Evolutionary conservation across 2,329 filamentous ascomycete genomes (phyloP).

Genomic region (Orbilia oligospora): DNA sequence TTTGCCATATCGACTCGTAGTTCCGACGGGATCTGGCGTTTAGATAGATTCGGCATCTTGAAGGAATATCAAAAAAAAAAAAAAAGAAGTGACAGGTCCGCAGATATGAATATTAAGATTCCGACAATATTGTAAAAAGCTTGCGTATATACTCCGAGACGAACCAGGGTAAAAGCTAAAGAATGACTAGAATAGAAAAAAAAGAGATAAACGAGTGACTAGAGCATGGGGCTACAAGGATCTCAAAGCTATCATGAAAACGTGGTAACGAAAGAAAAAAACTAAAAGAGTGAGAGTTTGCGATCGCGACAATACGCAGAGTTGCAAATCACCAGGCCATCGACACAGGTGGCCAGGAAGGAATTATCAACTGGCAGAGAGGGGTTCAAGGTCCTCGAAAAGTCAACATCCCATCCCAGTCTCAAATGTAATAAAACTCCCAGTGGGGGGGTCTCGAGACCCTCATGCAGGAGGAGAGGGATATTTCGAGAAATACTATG

Average conservation of each 20-base stretch:
- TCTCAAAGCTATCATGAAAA: neutral
- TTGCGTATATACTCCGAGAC: neutral
- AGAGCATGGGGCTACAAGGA: slow-evolving; percentile 7
- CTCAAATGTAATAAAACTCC: too few relatives aligned
- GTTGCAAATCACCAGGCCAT: too few relatives aligned
- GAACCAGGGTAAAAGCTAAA: neutral
- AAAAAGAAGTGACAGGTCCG: too few relatives aligned
- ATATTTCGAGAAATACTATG: too few relatives aligned
- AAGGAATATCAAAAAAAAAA: neutral
- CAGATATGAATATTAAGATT: neutral
- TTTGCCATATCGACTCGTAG: slow-evolving; percentile 12
- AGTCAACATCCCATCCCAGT: too few relatives aligned
- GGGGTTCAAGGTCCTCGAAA: too few relatives aligned
- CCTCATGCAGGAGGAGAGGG: too few relatives aligned
- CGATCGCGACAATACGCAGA: too few relatives aligned
- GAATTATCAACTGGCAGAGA: too few relatives aligned
- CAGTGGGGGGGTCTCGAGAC: too few relatives aligned
- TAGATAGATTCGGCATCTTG: slow-evolving; percentile 21
- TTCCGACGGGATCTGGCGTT: neutral
- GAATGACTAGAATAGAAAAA: slow-evolving; percentile 29
- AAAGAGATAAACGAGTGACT: slow-evolving; percentile 31
- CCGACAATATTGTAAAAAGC: neutral
- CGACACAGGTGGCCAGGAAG: too few relatives aligned
- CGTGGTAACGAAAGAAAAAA: neutral
- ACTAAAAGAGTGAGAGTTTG: slow-evolving; percentile 12